phyloP scores from a whole-genome alignment of 1,284 basidiomycete species.

The Pseudozyma flocculosa region DNA sequence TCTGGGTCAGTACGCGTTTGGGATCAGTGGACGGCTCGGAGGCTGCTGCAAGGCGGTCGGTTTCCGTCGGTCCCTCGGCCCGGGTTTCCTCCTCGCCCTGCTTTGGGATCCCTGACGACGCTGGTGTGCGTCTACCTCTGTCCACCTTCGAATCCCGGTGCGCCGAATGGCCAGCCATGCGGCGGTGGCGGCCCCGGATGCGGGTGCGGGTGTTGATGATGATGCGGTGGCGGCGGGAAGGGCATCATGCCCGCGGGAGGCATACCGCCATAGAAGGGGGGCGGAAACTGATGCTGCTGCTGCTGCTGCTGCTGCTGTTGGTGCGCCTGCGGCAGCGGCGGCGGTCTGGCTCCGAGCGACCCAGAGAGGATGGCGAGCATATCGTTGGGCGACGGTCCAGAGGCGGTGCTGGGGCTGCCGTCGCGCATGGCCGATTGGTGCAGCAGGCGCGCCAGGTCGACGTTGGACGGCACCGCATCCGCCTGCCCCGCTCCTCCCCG shows the following conservation, averaged over 20 bases:
- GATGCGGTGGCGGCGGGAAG: conserved; percentile 4
- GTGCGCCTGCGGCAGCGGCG: too few species aligned
- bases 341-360: neutral
- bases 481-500: too few species aligned
- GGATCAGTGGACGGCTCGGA: too few species aligned
- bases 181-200: too few species aligned
- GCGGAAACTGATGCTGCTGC: neutral
- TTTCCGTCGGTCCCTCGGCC: too few species aligned
- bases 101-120: too few species aligned
- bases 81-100: neutral
- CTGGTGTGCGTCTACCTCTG: neutral
- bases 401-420: neutral
- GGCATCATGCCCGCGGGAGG: conserved; percentile 6
- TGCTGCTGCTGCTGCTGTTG: neutral
- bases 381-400: conserved; percentile 9
- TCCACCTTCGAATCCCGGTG: conserved; percentile 28
- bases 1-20: too few species aligned
- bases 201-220: neutral
- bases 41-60: too few species aligned
- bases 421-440: neutral
- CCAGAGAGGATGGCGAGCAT: conserved; percentile 31
- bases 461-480: too few species aligned
- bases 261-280: neutral
- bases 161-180: conserved; percentile 16
- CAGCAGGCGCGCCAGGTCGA: neutral